Conservation (phyloP, 495 filamentous ascomycete genomes). For the Cryomyces antarcticus region DNA sequence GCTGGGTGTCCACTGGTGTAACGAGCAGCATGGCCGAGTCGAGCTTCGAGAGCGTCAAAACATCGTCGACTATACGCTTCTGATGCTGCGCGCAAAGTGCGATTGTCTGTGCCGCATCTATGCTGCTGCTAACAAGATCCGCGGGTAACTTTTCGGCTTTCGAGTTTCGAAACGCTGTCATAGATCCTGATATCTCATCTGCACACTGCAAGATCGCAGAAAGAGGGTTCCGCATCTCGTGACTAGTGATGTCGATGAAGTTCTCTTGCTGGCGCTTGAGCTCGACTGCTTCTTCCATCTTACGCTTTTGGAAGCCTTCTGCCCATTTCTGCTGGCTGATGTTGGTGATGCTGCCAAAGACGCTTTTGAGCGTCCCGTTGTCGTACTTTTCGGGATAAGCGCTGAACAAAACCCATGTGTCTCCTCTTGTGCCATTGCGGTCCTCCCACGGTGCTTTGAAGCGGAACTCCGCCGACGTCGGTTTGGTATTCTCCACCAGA, state of each 20-base stretch:
- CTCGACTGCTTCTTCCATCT: slow-evolving; percentile 27
- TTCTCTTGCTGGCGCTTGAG: slow-evolving; percentile 35
- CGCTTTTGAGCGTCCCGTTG: slow-evolving; percentile 37
- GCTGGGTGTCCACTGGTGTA: slow-evolving; percentile 45
- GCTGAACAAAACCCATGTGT: slow-evolving; percentile 52
- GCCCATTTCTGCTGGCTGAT: slow-evolving; percentile 28
- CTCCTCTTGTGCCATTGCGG: slow-evolving; percentile 32
- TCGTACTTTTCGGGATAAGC: slow-evolving; percentile 44
- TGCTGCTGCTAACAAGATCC: slow-evolving; percentile 34
- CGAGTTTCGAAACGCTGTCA: slow-evolving; percentile 23
- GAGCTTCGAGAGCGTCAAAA: slow-evolving; percentile 64
- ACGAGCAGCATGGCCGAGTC: slow-evolving; percentile 54
- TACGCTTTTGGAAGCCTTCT: slow-evolving; percentile 39
- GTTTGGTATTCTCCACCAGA: slow-evolving; percentile 31
- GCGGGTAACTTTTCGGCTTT: slow-evolving; percentile 5
- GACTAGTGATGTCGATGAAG: slow-evolving; percentile 76
- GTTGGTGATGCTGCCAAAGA: slow-evolving; percentile 37
- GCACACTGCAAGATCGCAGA: slow-evolving; percentile 65
- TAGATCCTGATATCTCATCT: slow-evolving; percentile 45
- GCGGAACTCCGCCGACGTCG: slow-evolving; percentile 44
- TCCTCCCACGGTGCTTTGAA: slow-evolving; percentile 42
- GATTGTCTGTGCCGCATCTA: slow-evolving; percentile 60
- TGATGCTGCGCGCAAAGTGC: slow-evolving; percentile 56
- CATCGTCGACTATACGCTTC: slow-evolving; percentile 62
- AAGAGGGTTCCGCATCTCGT: slow-evolving; percentile 74